Evolutionary conservation across 2,329 filamentous ascomycete species (phyloP), one percentile per base, ranked within the genome.

Genomic region (Colletotrichum chrysophilum): DNA sequence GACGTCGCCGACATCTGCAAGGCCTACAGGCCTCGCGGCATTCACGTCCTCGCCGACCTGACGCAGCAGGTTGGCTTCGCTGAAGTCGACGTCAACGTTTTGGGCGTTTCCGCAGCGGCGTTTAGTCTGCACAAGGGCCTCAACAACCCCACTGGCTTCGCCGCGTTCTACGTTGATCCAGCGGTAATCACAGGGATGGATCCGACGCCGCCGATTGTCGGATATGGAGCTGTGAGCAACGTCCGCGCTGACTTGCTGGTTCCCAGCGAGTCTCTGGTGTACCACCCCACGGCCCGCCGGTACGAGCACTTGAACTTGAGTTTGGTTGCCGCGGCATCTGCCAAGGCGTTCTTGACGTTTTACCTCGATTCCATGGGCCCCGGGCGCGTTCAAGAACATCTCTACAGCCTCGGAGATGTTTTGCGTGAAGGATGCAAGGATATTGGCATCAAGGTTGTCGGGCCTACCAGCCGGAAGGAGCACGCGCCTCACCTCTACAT

Each of bases 11-110:
- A 77, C 13, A 81, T 84, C 61, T 81, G 80, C 68, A 76, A 71
- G 18, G 65, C 61, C 7, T 83, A 78, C 52, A 58, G 82, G 9
- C 80, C 79, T 1, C 48, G 74, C 14, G 82, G 82, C 14, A 80
- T 84, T 26, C 83, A 83, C 55, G 79, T 84, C 4, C 77, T 84
- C 3, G 81, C 78, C 1, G 83, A 84, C 66, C 12, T 81, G 4
- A 82, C 83, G 10, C 83, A 84, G 75, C 81, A 83, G 9, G 81
- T 83, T 13, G 85, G 84, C 4, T 82, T 85, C 21, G 74, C 79
- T 0, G 65, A 68, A 2, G 71, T 85, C 32, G 81, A 85, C 56
- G 78, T 83, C 10, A 66, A 74, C 26, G 73, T 74, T 1, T 36
- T 79, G 4, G 79, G 79, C 7, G 76, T 82, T 0, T 83, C 83